Percentiles rank a stretch among this genome's conserved stretches.
phyloP scores from a whole-genome alignment of 768 basidiomycete species.

The Leccinum uliginosum region DNA sequence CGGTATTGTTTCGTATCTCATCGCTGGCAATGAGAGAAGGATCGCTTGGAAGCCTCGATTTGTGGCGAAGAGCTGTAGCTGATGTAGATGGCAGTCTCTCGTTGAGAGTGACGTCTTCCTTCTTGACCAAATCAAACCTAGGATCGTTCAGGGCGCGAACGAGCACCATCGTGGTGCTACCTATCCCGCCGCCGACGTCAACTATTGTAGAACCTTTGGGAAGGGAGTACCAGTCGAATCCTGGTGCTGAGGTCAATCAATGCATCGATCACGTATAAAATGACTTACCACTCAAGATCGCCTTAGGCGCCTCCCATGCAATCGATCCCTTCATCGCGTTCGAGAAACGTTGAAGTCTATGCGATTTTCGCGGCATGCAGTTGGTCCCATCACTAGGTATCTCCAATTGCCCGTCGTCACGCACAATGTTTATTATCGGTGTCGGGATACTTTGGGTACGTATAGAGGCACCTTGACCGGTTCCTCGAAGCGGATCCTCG shows the following conservation, averaged over 20 bases:
- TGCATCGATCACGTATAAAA: not conserved
- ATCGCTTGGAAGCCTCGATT: not conserved
- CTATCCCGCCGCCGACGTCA: constrained; percentile 71
- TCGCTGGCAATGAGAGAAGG: not conserved
- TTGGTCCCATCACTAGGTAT: not conserved
- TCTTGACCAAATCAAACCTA: not conserved
- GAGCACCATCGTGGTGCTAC: constrained; percentile 44
- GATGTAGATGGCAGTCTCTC: not conserved
- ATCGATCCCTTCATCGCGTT: constrained; percentile 72
- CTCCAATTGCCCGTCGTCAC: not conserved
- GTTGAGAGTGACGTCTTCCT: not conserved
- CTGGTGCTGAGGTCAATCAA: constrained; percentile 29
- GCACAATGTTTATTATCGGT: not conserved
- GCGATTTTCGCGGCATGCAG: constrained; percentile 32
- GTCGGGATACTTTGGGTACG: not conserved
- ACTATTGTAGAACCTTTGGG: constrained; percentile 49
- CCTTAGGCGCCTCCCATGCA: constrained; percentile 65
- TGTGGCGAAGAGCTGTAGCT: not conserved
- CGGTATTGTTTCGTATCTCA: constrained; percentile 11
- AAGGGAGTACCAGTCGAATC: constrained; percentile 55
- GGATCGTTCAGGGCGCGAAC: constrained; percentile 33
- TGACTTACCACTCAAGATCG: constrained; percentile 47
- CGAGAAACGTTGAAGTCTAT: constrained; percentile 64
- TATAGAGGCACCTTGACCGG: constrained; percentile 17
- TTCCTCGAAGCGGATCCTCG: constrained; percentile 25